These are phyloP conservation scores for Penicillium palitans DNA, from an alignment of 2,329 filamentous ascomycete genomes.

Conservation along the genomic window DNA sequence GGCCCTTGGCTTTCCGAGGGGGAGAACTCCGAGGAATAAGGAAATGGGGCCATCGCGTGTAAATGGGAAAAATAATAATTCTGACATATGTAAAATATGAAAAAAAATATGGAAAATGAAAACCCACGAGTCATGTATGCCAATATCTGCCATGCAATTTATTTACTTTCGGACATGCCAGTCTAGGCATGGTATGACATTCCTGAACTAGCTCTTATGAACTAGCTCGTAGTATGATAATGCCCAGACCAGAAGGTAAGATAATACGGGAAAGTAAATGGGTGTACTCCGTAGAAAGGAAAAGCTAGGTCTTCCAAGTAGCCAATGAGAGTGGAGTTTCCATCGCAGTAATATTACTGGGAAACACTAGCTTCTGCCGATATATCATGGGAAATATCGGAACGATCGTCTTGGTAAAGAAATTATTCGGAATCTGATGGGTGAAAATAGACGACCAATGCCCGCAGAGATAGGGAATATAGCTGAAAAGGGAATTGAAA, in stretches of 20 bases:
- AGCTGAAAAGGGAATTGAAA: neutral
- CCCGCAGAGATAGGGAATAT: constrained; percentile 1
- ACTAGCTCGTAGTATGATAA: neutral
- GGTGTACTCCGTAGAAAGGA: too few relatives aligned
- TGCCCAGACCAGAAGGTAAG: neutral
- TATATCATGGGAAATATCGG: constrained; percentile 7
- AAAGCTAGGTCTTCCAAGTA: neutral
- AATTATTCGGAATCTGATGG: neutral
- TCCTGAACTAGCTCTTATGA: neutral
- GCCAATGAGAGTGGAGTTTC: neutral
- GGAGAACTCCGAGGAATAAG: neutral
- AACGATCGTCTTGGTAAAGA: neutral
- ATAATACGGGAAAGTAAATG: neutral
- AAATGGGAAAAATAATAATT: constrained; percentile 2
- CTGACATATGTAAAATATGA: neutral
- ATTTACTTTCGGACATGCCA: neutral
- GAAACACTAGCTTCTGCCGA: neutral
- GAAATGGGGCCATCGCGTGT: constrained; percentile 4
- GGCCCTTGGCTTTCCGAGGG: neutral
- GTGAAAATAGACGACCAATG: constrained; percentile 10
- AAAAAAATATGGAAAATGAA: neutral
- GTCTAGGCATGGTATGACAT: constrained; percentile 1
- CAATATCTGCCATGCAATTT: constrained; percentile 20
- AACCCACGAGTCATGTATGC: constrained; percentile 21
- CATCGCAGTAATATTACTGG: constrained; percentile 7